Evolutionary conservation across 345 rosid species (phyloP).

Genomic region (Citrus unshiu): DNA sequence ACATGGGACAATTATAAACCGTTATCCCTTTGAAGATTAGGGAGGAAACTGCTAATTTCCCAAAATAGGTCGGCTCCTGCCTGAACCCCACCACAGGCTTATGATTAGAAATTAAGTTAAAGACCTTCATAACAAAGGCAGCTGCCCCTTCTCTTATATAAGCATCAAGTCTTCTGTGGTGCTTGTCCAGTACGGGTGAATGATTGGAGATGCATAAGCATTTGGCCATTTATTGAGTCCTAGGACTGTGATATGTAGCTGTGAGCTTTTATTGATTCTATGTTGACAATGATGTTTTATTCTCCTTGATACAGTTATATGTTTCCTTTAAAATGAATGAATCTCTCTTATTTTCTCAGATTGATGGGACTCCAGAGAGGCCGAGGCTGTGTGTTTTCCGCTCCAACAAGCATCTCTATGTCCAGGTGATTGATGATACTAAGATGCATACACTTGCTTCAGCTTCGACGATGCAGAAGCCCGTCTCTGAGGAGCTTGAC

Average conservation of each 20-base stretch:
- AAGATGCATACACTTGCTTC: slow-evolving; percentile 98
- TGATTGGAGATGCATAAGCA: neutral
- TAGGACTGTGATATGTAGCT: neutral
- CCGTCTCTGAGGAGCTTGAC: slow-evolving; percentile 57
- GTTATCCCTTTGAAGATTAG: neutral
- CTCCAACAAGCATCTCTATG: slow-evolving; percentile 88
- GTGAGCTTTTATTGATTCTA: neutral
- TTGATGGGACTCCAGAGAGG: slow-evolving; percentile 82
- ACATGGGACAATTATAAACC: neutral
- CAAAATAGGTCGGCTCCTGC: neutral
- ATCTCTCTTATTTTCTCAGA: slow-evolving; percentile 28
- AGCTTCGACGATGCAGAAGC: slow-evolving; percentile 79
- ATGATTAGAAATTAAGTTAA: no score
- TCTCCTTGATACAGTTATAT: neutral
- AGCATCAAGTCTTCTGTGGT: neutral
- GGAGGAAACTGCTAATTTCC: neutral
- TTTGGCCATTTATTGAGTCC: neutral
- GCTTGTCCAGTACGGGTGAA: neutral
- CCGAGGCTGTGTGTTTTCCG: slow-evolving; percentile 81
- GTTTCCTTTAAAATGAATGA: neutral
- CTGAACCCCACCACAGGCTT: neutral
- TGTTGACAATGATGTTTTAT: neutral
- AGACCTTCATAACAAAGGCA: neutral
- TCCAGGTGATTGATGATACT: slow-evolving; percentile 91
- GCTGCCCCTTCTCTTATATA: neutral